Conservation (phyloP, 495 filamentous ascomycete genomes). For the Aspergillus mulundensis region DNA sequence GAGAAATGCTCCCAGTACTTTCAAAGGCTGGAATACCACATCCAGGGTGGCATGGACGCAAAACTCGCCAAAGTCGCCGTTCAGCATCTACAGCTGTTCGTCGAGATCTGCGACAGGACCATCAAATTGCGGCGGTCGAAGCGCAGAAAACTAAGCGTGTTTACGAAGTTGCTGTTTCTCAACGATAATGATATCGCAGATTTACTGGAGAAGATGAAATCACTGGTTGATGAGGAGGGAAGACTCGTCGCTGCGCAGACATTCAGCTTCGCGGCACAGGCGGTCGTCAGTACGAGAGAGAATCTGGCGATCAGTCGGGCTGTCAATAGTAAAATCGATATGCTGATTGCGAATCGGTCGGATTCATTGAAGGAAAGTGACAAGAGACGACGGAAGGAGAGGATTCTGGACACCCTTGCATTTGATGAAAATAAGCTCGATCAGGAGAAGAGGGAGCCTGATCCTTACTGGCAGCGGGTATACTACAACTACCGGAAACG, state of each 20-base stretch:
- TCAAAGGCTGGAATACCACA: conserved; percentile 32
- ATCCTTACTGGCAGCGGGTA: conserved; percentile 31
- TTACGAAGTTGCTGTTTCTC: conserved; percentile 34
- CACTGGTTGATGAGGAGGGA: conserved; percentile 32
- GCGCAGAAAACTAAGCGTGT: conserved; percentile 25
- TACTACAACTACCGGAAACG: conserved; percentile 32
- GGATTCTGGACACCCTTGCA: conserved; percentile 27
- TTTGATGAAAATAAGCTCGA: conserved; percentile 32
- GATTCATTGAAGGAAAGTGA: conserved; percentile 34
- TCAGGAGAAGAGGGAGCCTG: conserved; percentile 28
- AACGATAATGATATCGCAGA: conserved; percentile 35
- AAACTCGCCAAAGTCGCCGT: conserved; percentile 34
- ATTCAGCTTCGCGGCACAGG: conserved; percentile 33
- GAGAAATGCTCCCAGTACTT: conserved; percentile 35
- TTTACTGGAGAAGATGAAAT: conserved; percentile 33
- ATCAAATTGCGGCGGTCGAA: conserved; percentile 33
- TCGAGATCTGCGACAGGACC: conserved; percentile 36
- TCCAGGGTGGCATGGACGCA: conserved; percentile 31
- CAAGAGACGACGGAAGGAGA: conserved; percentile 26
- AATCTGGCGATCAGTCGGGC: conserved; percentile 28
- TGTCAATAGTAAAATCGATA: conserved; percentile 19
- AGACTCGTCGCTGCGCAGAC: conserved; percentile 34
- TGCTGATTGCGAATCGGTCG: conserved; percentile 16
- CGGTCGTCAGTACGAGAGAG: conserved; percentile 27
- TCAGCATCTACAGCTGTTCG: conserved; percentile 37